These are phyloP conservation scores for Clitopilus hobsonii DNA, from an alignment of 768 basidiomycete species.

Conservation along the genomic window DNA sequence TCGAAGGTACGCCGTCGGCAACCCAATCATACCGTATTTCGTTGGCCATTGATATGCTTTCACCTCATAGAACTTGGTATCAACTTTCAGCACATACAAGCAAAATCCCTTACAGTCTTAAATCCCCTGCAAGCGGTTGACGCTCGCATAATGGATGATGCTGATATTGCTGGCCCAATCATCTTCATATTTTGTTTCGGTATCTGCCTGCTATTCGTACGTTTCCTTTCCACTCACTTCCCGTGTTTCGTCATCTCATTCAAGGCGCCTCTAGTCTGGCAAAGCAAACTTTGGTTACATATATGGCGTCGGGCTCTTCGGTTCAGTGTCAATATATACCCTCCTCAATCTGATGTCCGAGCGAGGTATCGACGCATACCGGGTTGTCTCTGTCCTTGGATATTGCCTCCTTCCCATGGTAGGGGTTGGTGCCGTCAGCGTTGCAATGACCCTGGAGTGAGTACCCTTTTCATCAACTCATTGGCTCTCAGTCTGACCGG, in stretches of 20 bases:
- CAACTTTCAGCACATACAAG: constrained; percentile 93
- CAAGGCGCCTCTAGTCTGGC: constrained; percentile 63
- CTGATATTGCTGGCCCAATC: constrained; percentile 93
- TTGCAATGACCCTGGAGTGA: constrained; percentile 84
- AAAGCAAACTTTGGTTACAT: constrained; percentile 99
- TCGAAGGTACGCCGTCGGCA: constrained; percentile 79
- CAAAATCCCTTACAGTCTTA: constrained; percentile 91
- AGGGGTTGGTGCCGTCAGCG: constrained; percentile 84
- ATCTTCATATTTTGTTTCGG: constrained; percentile 95
- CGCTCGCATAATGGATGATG: constrained; percentile 97
- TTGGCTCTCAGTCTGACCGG: constrained; percentile 7
- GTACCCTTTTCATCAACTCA: constrained; percentile 24
- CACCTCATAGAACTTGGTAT: constrained; percentile 83
- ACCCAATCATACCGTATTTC: neutral
- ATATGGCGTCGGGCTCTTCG: constrained; percentile 95
- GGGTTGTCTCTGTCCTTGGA: constrained; percentile 90
- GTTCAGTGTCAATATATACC: constrained; percentile 86
- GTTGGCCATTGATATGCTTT: neutral
- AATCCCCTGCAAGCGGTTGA: constrained; percentile 85
- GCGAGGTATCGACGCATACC: constrained; percentile 91
- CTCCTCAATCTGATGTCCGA: constrained; percentile 97
- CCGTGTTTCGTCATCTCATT: constrained; percentile 1
- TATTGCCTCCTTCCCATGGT: constrained; percentile 98
- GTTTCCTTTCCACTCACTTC: constrained; percentile 24
- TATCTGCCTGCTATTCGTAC: constrained; percentile 83